These are phyloP conservation scores for Cladophialophora carrionii DNA, from an alignment of 2,329 filamentous ascomycete species.

Conservation along the genomic window DNA sequence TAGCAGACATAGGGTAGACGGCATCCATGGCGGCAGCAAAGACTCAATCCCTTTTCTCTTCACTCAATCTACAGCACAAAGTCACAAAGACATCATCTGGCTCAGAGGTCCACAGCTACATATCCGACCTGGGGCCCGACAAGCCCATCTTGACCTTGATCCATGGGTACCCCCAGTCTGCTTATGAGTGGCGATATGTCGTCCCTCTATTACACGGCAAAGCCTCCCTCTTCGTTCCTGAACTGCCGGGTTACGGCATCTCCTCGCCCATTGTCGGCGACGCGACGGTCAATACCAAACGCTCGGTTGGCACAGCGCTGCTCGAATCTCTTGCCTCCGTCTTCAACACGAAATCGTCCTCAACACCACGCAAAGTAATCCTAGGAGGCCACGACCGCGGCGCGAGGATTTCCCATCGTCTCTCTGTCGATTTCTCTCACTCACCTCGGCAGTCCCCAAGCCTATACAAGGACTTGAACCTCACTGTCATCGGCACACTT, in stretches of 20 bases:
- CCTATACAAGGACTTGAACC: constrained; percentile 28
- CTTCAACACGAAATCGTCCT: constrained; percentile 40
- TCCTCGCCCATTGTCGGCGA: constrained; percentile 34
- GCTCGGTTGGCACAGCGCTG: constrained; percentile 49
- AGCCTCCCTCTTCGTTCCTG: constrained; percentile 36
- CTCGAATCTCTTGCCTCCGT: constrained; percentile 46
- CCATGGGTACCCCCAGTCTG: constrained; percentile 39
- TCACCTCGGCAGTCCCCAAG: constrained; percentile 10
- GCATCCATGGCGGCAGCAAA: constrained; percentile 28
- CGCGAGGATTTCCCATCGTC: constrained; percentile 54
- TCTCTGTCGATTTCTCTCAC: constrained; percentile 49
- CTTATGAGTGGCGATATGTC: constrained; percentile 35
- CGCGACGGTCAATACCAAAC: constrained; percentile 43
- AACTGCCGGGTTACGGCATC: constrained; percentile 39
- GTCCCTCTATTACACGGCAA: constrained; percentile 31
- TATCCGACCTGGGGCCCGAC: constrained; percentile 30
- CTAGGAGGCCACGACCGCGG: constrained; percentile 57
- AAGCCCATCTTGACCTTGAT: constrained; percentile 37
- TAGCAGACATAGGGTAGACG: not conserved
- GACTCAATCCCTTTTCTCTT: constrained; percentile 26
- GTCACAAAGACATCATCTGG: constrained; percentile 34
- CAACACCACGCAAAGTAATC: constrained; percentile 43
- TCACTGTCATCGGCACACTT: constrained; percentile 48
- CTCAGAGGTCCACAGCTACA: constrained; percentile 37
- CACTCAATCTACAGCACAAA: constrained; percentile 27